Evolutionary conservation across 2,329 filamentous ascomycete species (phyloP).

Genomic region (Phyllosticta capitalensis): DNA sequence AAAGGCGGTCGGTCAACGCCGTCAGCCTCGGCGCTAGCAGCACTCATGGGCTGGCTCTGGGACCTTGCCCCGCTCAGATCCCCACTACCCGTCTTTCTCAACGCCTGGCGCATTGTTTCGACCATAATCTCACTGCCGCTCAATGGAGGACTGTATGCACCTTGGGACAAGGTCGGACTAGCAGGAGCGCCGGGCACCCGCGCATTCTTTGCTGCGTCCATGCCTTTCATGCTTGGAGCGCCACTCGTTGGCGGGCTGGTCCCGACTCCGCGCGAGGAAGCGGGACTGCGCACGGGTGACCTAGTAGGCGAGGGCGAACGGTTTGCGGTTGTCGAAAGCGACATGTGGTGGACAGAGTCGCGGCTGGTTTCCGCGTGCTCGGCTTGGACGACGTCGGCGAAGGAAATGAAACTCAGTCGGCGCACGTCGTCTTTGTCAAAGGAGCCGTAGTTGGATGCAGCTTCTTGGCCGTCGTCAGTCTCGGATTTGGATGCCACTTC

Average conservation of each 20-base stretch:
- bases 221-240: constrained; percentile 60
- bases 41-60: constrained; percentile 31
- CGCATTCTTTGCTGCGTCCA: constrained; percentile 52
- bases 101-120: constrained; percentile 86
- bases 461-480: constrained; percentile 43
- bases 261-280: constrained; percentile 59
- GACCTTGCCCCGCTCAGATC: constrained; percentile 50
- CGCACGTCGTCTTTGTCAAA: constrained; percentile 71
- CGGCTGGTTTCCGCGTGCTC: constrained; percentile 62
- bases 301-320: constrained; percentile 55
- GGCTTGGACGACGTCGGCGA: constrained; percentile 86
- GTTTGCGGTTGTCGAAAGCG: constrained; percentile 52
- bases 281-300: constrained; percentile 62
- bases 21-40: constrained; percentile 29
- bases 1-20: constrained; percentile 23
- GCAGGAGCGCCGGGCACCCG: constrained; percentile 33
- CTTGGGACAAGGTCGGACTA: constrained; percentile 46
- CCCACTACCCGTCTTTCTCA: constrained; percentile 74
- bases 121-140: constrained; percentile 67
- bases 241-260: constrained; percentile 70
- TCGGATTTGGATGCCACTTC: constrained; percentile 19
- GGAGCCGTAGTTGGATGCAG: constrained; percentile 65
- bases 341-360: constrained; percentile 61
- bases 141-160: constrained; percentile 44
- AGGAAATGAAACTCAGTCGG: constrained; percentile 88